Percentiles rank a stretch among this genome's conserved stretches.
Conservation (phyloP, 73 alveolate species). For the Blepharisma stoltei region DNA sequence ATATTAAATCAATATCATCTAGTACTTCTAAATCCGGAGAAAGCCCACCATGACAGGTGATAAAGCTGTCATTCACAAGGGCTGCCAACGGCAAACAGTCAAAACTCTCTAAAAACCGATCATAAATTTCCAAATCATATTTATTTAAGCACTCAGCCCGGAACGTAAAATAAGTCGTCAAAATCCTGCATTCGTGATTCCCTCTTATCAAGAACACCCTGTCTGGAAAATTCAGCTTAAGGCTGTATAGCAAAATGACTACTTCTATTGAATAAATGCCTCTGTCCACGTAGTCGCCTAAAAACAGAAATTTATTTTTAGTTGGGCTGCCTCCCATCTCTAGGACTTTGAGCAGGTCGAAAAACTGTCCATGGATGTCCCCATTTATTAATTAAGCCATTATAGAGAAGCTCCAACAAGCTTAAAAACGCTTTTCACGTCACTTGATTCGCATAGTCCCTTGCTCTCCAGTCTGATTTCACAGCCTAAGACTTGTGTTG, state of each 20-base stretch:
- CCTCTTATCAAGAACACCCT: slow-evolving; percentile 75
- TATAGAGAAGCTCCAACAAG: too few species aligned
- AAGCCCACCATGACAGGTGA: slow-evolving; percentile 84
- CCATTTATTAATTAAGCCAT: slow-evolving; percentile 73
- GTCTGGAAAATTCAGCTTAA: slow-evolving; percentile 69
- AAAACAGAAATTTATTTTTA: slow-evolving; percentile 66
- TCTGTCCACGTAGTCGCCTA: slow-evolving; percentile 71
- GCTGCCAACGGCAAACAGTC: slow-evolving; percentile 70
- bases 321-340: slow-evolving; percentile 38
- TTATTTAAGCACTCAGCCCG: slow-evolving; percentile 56
- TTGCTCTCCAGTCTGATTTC: too few species aligned
- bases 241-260: slow-evolving; percentile 52
- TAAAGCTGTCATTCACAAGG: slow-evolving; percentile 58
- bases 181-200: slow-evolving; percentile 61
- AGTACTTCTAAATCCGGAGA: slow-evolving; percentile 66
- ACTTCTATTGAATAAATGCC: slow-evolving; percentile 61
- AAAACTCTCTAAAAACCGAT: slow-evolving; percentile 66
- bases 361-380: slow-evolving; percentile 59
- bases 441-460: too few species aligned
- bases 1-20: slow-evolving; percentile 56
- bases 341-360: slow-evolving; percentile 36
- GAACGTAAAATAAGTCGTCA: not conserved
- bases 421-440: too few species aligned
- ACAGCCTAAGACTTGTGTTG: too few species aligned
- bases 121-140: slow-evolving; percentile 71